Evolutionary conservation across 1,284 basidiomycete genomes (phyloP).

Genomic region (Moesziomyces sp.): DNA sequence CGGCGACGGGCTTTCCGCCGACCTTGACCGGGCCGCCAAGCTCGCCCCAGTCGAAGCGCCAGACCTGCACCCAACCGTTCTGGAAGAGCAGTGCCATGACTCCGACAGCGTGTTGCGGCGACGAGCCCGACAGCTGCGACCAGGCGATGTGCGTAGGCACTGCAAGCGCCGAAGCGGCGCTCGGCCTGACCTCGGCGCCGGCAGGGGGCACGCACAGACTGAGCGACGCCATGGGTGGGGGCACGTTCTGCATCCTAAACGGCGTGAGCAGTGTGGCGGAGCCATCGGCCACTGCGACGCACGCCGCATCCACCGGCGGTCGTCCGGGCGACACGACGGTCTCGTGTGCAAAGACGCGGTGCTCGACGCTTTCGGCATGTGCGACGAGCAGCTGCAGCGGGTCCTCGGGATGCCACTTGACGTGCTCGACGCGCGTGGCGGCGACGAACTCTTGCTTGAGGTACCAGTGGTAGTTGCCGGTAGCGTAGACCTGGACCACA

Average conservation of each 20-base stretch:
- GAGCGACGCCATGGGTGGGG: conserved; percentile 91
- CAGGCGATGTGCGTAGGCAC: conserved; percentile 71
- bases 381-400: conserved; percentile 76
- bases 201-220: conserved; percentile 71
- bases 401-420: conserved; percentile 90
- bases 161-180: conserved; percentile 12
- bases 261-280: conserved; percentile 85
- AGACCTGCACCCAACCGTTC: conserved; percentile 73
- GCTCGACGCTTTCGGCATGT: conserved; percentile 72
- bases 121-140: conserved; percentile 72
- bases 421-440: conserved; percentile 69
- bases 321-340: conserved; percentile 75
- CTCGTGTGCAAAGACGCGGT: conserved; percentile 79
- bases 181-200: conserved; percentile 14
- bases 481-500: conserved; percentile 88
- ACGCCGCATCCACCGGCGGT: conserved; percentile 82
- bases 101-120: conserved; percentile 68
- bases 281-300: conserved; percentile 91
- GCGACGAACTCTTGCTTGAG: conserved; percentile 61
- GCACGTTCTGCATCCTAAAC: conserved; percentile 91
- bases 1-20: conserved; percentile 35
- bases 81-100: conserved; percentile 76
- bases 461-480: conserved; percentile 93
- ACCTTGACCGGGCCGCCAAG: conserved; percentile 37
- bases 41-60: conserved; percentile 69